Evolutionary conservation across 441 rosid species (phyloP), one percentile per base, ranked within the genome.

Genomic region (Metrosideros polymorpha): DNA sequence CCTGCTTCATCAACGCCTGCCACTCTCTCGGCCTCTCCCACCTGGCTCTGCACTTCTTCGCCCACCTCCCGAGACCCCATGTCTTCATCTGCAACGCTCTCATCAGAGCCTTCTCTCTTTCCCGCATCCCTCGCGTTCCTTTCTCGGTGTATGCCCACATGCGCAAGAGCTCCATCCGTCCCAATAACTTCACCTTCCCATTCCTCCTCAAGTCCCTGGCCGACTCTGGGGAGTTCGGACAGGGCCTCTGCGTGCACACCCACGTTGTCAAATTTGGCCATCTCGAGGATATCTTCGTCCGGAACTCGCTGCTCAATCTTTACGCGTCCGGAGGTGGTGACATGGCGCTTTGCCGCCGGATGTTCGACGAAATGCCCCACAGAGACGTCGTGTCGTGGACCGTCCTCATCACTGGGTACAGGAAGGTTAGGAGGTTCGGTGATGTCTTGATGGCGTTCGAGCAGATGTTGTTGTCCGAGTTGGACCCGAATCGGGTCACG

Each of bases 341-440:
- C 42, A 88, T 91, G 92, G 47, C 39, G 5, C n/a, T 87, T n/a
- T 91, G 93, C 85, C 92, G 91, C 32, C 82, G 90, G 51, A 32
- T 93, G 93, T 93, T 94, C 59, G 93, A 92, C 49, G 93, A 92
- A 92, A 93, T 94, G 93, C 77, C 90, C 88, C 85, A 56, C 4
- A 91, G 89, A 90, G 94, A 93, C 85, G 96, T 94, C 32, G 95
- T 92, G 52, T 94, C 95, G 30, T 93, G 95, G 95, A 93, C 94
- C 63, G 87, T 91, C 55, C 88, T 94, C 90, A 91, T 94, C 57
- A 92, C 87, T 53, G 94, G 94, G 83, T 91, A 86, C 55, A 83
- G 91, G 89, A 85, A 82, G 84, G 88, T 52, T 83, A 85, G 83
- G 51, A 87, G 85, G 75, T 91, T 89, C 82, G 90, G 47, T 54